Base-by-base conservation (phyloP, 768 basidiomycete species). In the Omphalotus guepiniiformis region DNA sequence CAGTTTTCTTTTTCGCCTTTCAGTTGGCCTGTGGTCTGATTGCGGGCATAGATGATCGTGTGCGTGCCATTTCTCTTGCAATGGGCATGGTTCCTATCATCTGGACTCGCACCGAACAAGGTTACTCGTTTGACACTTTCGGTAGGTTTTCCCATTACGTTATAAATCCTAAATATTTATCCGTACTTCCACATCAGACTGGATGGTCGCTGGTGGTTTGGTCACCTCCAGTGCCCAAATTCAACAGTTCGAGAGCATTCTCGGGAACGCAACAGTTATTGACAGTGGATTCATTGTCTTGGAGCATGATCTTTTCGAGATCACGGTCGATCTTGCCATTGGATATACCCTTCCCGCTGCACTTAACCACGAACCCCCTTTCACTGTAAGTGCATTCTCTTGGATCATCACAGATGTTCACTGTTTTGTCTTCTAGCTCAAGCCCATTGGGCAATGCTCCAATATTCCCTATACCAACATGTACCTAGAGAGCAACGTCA, bases 61-160 rank as follows among this genome's bases (percentile, higher is more conserved):
- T 98, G 38, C 88, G 95, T 52, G 87, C 85, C 32, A 92, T 98
- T 62, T 71, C 83, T 16, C 63, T 90, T 45, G 90, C 92, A 25
- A 95, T 98, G 94, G 92, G 93, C 37, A 68, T 97, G 67, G 71
- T 83, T 9, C 90, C 95, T 22, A 82, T 96, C 59, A 86, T 95
- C 62, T 97, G 94, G 94, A 89, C 91, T 26, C 71, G 74, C 9
- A 73, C 77, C 9, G 76, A 81, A 38, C 58, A 74, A 38, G 68
- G 67, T 30, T 64, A 67, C 39, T 59, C 72, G 43, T 89, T 87
- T 57, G 86, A 90, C 58, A 88, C 88, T 32, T 82, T 87, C 49
- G 86, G 85, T 83, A 55, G 30, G 65, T 39, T 8, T 39, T 7
- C 25, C n/a, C n/a, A n/a, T n/a, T 6, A 16, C 18, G n/a, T 15